These are phyloP conservation scores for Termitomyces sp. DNA, from an alignment of 768 basidiomycete genomes.

Conservation along the genomic window DNA sequence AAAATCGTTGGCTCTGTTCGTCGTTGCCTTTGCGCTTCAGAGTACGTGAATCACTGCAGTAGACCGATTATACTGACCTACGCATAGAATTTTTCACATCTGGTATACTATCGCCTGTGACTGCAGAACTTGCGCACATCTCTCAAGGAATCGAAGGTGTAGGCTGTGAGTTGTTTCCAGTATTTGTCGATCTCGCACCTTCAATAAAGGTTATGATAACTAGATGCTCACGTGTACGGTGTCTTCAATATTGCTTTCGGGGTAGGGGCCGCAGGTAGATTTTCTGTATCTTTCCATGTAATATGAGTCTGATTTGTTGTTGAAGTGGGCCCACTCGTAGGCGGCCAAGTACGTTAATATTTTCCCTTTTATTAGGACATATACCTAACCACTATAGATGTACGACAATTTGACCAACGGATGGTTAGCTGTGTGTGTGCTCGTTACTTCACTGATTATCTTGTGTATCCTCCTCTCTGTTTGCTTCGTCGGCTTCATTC, in stretches of 20 bases:
- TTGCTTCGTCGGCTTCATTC: slow-evolving; percentile 42
- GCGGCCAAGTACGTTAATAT: slow-evolving; percentile 46
- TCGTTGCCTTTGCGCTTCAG: slow-evolving; percentile 43
- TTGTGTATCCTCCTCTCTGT: slow-evolving; percentile 33
- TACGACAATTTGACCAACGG: slow-evolving; percentile 51
- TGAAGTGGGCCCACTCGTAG: slow-evolving; percentile 63
- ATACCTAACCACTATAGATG: slow-evolving; percentile 32
- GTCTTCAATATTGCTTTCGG: slow-evolving; percentile 71
- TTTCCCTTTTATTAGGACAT: background rate
- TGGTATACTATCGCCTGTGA: slow-evolving; percentile 56
- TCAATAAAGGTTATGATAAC: background rate
- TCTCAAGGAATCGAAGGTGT: slow-evolving; percentile 55
- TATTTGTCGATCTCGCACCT: background rate
- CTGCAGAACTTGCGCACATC: slow-evolving; percentile 60
- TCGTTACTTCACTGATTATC: slow-evolving; percentile 38
- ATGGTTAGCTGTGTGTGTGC: slow-evolving; percentile 53
- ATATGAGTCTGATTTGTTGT: slow-evolving; percentile 4
- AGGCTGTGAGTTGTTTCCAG: slow-evolving; percentile 45
- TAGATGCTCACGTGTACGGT: slow-evolving; percentile 72
- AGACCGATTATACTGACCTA: background rate
- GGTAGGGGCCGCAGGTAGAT: slow-evolving; percentile 54
- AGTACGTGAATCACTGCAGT: slow-evolving; percentile 31
- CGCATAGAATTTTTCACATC: slow-evolving; percentile 55
- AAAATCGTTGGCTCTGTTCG: slow-evolving; percentile 40
- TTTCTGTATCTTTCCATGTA: background rate